Evolutionary conservation across 2,329 filamentous ascomycete genomes (phyloP).

Genomic region (Didymella glomerata): DNA sequence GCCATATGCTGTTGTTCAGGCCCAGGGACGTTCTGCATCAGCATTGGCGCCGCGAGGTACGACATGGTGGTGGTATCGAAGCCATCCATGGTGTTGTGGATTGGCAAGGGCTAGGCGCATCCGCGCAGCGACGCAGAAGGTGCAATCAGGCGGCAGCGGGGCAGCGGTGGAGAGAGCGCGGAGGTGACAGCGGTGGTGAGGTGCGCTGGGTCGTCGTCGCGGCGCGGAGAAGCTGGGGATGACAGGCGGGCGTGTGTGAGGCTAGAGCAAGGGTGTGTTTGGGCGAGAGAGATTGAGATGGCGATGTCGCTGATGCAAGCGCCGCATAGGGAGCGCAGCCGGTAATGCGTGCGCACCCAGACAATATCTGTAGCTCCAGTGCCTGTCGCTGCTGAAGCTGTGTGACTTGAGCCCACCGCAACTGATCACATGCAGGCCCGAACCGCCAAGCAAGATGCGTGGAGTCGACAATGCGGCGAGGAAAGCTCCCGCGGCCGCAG

Average conservation of each 20-base stretch:
- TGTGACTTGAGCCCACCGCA: constrained; percentile 40
- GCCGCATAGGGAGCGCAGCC: constrained; percentile 22
- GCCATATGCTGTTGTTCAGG: constrained; percentile 50
- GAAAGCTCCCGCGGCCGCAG: constrained; percentile 13
- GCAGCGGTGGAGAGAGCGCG: constrained; percentile 25
- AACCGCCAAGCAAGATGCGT: constrained; percentile 30
- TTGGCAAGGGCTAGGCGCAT: constrained; percentile 37
- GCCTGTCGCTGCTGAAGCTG: constrained; percentile 38
- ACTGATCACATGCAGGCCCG: constrained; percentile 46
- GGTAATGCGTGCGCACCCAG: constrained; percentile 31
- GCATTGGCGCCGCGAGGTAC: constrained; percentile 66
- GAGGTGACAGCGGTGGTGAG: constrained; percentile 16
- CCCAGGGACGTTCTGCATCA: constrained; percentile 61
- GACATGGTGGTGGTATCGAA: constrained; percentile 70
- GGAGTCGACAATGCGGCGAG: constrained; percentile 22
- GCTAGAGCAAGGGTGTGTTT: constrained; percentile 17
- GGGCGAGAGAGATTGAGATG: constrained; percentile 12
- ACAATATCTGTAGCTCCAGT: constrained; percentile 32
- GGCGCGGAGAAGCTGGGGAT: constrained; percentile 25
- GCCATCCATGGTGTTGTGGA: constrained; percentile 56
- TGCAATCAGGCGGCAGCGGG: constrained; percentile 19
- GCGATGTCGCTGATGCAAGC: constrained; percentile 25
- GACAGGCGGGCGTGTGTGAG: constrained; percentile 10
- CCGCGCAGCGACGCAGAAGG: constrained; percentile 33
- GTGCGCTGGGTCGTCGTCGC: constrained; percentile 21